Percentiles rank a stretch among this genome's conserved stretches.
Conservation (phyloP, 164 flowering plant species). For the Sedum album region DNA sequence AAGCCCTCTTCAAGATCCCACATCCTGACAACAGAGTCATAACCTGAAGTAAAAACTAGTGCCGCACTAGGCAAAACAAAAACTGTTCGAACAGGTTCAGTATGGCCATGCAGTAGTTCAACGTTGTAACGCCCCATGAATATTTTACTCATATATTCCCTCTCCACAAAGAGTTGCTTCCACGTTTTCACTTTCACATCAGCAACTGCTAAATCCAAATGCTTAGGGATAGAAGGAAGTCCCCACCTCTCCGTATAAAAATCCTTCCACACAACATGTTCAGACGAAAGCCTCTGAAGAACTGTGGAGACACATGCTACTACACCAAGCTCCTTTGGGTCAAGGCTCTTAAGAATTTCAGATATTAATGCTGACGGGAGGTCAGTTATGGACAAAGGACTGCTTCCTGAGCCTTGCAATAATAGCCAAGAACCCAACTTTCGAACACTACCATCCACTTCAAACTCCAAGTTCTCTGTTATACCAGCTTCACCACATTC, state of each 20-base stretch:
- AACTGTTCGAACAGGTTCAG: slow-evolving; percentile 72
- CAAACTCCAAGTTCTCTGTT: not conserved
- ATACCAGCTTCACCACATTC: not conserved
- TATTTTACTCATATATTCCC: slow-evolving; percentile 67
- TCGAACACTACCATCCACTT: not conserved
- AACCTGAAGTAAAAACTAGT: slow-evolving; percentile 74
- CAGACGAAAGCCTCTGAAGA: slow-evolving; percentile 56
- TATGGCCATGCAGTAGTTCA: slow-evolving; percentile 74
- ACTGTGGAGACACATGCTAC: slow-evolving; percentile 72
- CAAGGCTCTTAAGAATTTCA: slow-evolving; percentile 68
- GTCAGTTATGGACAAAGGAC: slow-evolving; percentile 39
- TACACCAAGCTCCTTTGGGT: slow-evolving; percentile 75
- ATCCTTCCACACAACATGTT: slow-evolving; percentile 79
- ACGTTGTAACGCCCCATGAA: slow-evolving; percentile 64
- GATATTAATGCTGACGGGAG: slow-evolving; percentile 71
- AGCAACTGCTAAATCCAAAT: slow-evolving; percentile 19
- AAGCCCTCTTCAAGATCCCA: slow-evolving; percentile 89
- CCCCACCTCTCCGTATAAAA: slow-evolving; percentile 93
- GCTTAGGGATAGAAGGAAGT: slow-evolving; percentile 26
- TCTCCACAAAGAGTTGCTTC: slow-evolving; percentile 82
- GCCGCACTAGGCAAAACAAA: slow-evolving; percentile 59
- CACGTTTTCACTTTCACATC: slow-evolving; percentile 59
- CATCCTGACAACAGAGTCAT: slow-evolving; percentile 67
- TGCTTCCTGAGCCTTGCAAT: not conserved
- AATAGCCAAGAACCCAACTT: not conserved